A percentile compares a stretch with the other conserved stretches of the same genome.
Evolutionary conservation across 345 rosid genomes (phyloP).

Genomic region (Camelina laxa): DNA sequence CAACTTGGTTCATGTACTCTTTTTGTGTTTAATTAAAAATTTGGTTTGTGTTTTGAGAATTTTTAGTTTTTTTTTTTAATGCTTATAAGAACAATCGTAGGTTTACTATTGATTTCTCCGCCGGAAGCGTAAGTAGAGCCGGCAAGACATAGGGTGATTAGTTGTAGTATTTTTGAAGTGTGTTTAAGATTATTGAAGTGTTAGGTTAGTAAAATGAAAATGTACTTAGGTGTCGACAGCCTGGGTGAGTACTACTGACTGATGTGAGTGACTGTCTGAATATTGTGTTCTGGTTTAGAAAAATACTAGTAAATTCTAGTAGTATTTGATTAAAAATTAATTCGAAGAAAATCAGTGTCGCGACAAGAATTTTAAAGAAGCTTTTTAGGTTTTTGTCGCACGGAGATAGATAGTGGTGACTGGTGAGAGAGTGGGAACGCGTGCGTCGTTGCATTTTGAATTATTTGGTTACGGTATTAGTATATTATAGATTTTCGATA

Average conservation of each 20-base stretch:
- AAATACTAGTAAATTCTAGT: background rate
- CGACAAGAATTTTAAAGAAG: slow-evolving; percentile 31
- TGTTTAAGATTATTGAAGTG: background rate
- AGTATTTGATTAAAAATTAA: background rate
- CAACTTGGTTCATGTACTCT: slow-evolving; percentile 35
- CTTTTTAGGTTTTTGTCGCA: slow-evolving; percentile 33
- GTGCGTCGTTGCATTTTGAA: slow-evolving; percentile 23
- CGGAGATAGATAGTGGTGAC: background rate
- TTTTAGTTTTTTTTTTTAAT: background rate
- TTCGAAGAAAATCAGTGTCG: background rate
- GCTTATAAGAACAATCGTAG: background rate
- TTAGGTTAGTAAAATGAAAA: slow-evolving; percentile 16
- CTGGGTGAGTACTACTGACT: background rate
- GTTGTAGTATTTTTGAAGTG: background rate
- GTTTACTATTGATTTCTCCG: background rate
- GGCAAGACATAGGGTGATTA: background rate
- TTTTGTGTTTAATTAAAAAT: slow-evolving; percentile 10
- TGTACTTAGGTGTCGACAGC: slow-evolving; percentile 38
- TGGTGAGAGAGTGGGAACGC: background rate
- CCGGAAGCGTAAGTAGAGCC: slow-evolving; percentile 14
- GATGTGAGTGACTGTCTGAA: slow-evolving; percentile 26
- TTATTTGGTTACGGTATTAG: background rate
- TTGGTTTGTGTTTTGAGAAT: slow-evolving; percentile 17
- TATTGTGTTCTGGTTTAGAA: background rate
- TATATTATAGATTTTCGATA: background rate